A percentile compares a stretch with the other conserved stretches of the same genome.
Conservation (phyloP, 1,284 basidiomycete genomes). For the Austropuccinia psidii region DNA sequence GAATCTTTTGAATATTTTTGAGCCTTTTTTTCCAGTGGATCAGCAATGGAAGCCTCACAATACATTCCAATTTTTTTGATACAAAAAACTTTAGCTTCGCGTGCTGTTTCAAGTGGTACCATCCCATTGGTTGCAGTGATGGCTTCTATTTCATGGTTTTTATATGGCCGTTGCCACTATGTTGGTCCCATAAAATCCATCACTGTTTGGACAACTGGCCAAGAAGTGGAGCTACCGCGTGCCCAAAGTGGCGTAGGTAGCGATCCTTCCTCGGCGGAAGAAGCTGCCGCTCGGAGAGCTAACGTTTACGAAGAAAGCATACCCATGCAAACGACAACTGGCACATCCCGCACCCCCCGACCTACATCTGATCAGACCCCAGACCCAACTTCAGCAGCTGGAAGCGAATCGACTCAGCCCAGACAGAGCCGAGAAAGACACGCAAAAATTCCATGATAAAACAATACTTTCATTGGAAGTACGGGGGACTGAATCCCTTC, state of each 20-base stretch:
- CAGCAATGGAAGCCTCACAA: background rate
- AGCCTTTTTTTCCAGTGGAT: background rate
- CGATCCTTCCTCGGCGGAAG: conserved; percentile 7
- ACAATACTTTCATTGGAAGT: too few relatives aligned
- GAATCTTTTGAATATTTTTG: background rate
- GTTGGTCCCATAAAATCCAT: conserved; percentile 13
- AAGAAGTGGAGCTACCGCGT: background rate
- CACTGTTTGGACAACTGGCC: conserved; percentile 7
- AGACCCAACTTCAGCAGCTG: too few relatives aligned
- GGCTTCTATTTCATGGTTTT: background rate
- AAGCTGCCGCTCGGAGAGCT: conserved; percentile 5
- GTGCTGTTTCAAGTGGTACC: conserved; percentile 22
- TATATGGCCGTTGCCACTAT: conserved; percentile 6
- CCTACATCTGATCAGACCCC: background rate
- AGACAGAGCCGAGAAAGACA: too few relatives aligned
- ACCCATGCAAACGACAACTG: conserved; percentile 7
- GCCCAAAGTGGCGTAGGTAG: background rate
- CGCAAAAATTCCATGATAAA: too few relatives aligned
- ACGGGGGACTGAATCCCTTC: too few relatives aligned
- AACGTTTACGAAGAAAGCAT: conserved; percentile 23
- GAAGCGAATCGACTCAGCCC: too few relatives aligned
- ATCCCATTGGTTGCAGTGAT: conserved; percentile 21
- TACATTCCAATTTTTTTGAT: background rate
- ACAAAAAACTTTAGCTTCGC: background rate
- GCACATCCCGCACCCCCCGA: too few relatives aligned